Percentiles rank a stretch among this genome's conserved stretches.
Conservation (phyloP, 2,329 filamentous ascomycete genomes). For the Elsinoe australis region DNA sequence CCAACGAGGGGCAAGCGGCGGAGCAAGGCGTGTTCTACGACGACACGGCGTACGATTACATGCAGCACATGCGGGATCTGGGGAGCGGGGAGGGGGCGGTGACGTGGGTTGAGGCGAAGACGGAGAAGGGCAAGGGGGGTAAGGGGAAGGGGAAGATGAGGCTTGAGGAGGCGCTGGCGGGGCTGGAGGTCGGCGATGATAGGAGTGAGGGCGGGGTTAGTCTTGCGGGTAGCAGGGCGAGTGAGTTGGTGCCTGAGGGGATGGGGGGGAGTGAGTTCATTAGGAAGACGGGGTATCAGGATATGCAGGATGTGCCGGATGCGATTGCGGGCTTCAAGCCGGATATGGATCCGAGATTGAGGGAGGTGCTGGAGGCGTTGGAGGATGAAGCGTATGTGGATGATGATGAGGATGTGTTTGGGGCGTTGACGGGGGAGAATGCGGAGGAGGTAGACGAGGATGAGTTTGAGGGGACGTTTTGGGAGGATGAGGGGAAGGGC, state of each 20-base stretch:
- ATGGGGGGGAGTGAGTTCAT: constrained; percentile 74
- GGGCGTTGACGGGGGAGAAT: constrained; percentile 59
- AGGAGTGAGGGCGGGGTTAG: constrained; percentile 38
- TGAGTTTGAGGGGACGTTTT: constrained; percentile 63
- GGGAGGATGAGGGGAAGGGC: constrained; percentile 29
- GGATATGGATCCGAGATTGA: constrained; percentile 89
- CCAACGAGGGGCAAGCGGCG: constrained; percentile 93
- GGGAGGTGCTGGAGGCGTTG: constrained; percentile 85
- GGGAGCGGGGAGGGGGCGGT: constrained; percentile 57
- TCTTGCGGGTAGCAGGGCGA: constrained; percentile 32
- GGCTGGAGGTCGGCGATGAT: constrained; percentile 43
- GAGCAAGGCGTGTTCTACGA: constrained; percentile 91
- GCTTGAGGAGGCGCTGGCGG: constrained; percentile 72
- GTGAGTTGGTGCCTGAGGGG: constrained; percentile 58
- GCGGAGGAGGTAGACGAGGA: constrained; percentile 66
- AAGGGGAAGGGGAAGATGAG: constrained; percentile 68
- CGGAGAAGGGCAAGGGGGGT: constrained; percentile 57
- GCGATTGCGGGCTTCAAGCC: constrained; percentile 89
- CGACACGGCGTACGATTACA: constrained; percentile 95
- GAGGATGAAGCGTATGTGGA: constrained; percentile 95
- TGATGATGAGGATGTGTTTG: constrained; percentile 75
- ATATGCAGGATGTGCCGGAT: constrained; percentile 88
- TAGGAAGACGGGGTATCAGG: constrained; percentile 71
- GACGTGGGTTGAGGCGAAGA: constrained; percentile 68
- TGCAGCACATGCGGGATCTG: constrained; percentile 94